These are phyloP conservation scores for Aspergillus affinis DNA, from an alignment of 495 filamentous ascomycete species.

Conservation along the genomic window DNA sequence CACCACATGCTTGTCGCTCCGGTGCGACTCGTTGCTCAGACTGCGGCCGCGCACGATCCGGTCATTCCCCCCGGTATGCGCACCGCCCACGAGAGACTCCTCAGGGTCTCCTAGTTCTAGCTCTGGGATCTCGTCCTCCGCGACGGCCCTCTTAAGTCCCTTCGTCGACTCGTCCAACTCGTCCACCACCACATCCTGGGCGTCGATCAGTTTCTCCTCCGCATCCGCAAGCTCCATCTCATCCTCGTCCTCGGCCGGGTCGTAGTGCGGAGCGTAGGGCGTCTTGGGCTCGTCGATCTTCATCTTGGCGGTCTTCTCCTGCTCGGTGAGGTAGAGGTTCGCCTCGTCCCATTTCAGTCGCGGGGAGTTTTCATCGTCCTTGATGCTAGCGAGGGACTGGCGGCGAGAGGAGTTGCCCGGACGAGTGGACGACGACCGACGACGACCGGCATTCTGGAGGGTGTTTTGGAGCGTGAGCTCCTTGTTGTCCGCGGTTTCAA, in stretches of 20 bases:
- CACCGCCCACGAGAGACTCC: constrained; percentile 47
- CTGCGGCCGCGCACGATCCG: constrained; percentile 51
- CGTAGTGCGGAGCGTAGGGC: constrained; percentile 87
- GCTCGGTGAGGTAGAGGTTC: constrained; percentile 92
- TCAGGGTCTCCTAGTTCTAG: constrained; percentile 95
- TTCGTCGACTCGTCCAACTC: constrained; percentile 64
- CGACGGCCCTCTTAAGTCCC: constrained; percentile 34
- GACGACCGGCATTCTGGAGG: constrained; percentile 86
- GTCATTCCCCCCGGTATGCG: constrained; percentile 20
- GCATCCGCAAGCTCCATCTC: constrained; percentile 54
- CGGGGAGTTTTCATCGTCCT: constrained; percentile 57
- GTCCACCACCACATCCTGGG: constrained; percentile 60
- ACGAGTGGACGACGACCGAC: constrained; percentile 74
- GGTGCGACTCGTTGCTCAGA: constrained; percentile 49
- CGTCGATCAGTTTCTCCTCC: constrained; percentile 49
- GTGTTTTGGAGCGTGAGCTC: constrained; percentile 93
- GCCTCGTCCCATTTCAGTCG: constrained; percentile 98
- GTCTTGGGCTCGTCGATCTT: constrained; percentile 99
- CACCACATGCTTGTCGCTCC: constrained; percentile 70
- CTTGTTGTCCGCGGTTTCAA: constrained; percentile 54
- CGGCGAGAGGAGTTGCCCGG: constrained; percentile 64
- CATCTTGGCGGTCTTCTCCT: constrained; percentile 93
- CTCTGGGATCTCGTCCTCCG: constrained; percentile 83
- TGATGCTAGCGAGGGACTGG: constrained; percentile 54
- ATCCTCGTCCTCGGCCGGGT: constrained; percentile 81